Base-by-base conservation (phyloP, 768 basidiomycete species). In the Mycena metata region DNA sequence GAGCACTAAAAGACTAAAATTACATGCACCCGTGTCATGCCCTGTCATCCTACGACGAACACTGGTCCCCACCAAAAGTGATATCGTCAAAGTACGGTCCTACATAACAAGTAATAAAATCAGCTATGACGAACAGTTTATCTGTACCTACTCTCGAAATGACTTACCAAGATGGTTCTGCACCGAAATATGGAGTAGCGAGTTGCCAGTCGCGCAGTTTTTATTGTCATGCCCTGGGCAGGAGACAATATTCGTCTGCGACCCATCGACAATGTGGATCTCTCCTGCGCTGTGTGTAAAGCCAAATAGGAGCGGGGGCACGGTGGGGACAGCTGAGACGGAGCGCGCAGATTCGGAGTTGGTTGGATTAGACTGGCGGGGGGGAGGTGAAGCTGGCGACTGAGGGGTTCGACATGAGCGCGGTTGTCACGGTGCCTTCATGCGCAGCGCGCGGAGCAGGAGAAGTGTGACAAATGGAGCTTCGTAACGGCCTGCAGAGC, bases 211-310 rank as follows among this genome's bases (percentile, higher is more conserved):
- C 56, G 35, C 35, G 23, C 55, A 71, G 61, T 46, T 1, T 64
- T 75, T 50, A 64, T 84, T 83, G 70, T 83, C 83, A 69, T 84
- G 81, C 16, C 82, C 83, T 0, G 75, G 76, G 64, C 83, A 83
- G 0, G 72, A 58, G 15, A 81, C 76, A 16, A 81, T 71, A 33
- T 75, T 80, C 19, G 74, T 67, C 8, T 75, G 75, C 26, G 67
- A 47, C 36, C 36, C 30, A 60, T 68, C 60, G 4, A 45, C 47
- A 72, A 85, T 84, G 66, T 85, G 84, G 5, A 82, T 74, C 66
- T 86, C 62, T 6, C 62, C 62, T n/a, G 7, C 13, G 8, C 12
- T 17, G 58, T 84, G 84, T 24, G 76, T 74, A 73, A 79, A 85
- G 7, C 75, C 78, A 7, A 84, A 56, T 60, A 77, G 67, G 11